Percentiles rank a stretch among this genome's conserved stretches.
Evolutionary conservation across 164 flowering plant genomes (phyloP).

Genomic region (Nymphaea colorata): DNA sequence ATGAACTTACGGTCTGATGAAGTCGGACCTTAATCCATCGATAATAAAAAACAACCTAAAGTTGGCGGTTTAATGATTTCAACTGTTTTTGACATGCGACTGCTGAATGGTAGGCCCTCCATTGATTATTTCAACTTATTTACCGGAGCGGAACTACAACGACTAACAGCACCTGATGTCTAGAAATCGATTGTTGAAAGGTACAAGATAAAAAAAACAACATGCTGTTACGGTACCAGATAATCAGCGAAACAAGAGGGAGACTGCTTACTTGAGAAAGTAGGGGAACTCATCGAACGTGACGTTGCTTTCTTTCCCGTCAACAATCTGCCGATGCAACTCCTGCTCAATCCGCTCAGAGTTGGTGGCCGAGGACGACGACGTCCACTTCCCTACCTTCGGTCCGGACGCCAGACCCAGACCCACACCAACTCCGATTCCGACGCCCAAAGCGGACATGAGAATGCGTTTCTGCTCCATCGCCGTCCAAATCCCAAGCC

Average conservation of each 20-base stretch:
- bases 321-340: constrained; percentile 44
- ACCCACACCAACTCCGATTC: constrained; percentile 86
- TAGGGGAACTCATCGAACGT: constrained; percentile 82
- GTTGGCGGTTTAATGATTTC: neutral
- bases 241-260: neutral
- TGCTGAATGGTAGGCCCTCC: no score
- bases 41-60: neutral
- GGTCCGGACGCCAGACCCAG: constrained; percentile 75
- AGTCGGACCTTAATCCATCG: neutral
- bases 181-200: no score
- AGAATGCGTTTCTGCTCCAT: constrained; percentile 71
- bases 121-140: no score
- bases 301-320: constrained; percentile 61
- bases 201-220: no score
- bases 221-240: neutral
- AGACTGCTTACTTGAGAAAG: constrained; percentile 49
- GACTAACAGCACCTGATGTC: no score
- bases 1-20: no score
- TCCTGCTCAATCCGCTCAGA: constrained; percentile 57
- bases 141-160: no score
- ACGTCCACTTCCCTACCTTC: constrained; percentile 49
- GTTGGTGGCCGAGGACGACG: constrained; percentile 23
- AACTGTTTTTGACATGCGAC: no score
- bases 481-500: neutral
- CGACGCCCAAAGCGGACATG: constrained; percentile 81